Evolutionary conservation across 2,329 filamentous ascomycete species (phyloP).

Genomic region (Claviceps pusilla): DNA sequence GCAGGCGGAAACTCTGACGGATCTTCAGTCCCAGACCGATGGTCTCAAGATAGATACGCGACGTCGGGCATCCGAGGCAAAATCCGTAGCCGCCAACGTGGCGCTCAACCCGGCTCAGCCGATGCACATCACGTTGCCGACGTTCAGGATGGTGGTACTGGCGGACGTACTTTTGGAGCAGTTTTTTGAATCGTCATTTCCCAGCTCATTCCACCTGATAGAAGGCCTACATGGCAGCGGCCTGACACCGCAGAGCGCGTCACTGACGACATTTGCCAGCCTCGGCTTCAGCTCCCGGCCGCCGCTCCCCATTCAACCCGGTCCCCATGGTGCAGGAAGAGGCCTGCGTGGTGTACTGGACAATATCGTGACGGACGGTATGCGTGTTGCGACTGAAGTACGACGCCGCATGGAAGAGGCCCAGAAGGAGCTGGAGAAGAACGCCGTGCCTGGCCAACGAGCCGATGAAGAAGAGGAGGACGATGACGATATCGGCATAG

Average conservation of each 20-base stretch:
- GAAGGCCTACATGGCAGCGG: constrained; percentile 36
- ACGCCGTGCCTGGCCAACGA: constrained; percentile 47
- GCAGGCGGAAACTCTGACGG: background rate
- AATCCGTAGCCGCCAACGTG: constrained; percentile 67
- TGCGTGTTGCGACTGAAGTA: constrained; percentile 89
- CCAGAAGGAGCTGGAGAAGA: constrained; percentile 77
- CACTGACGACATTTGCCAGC: constrained; percentile 74
- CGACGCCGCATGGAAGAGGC: constrained; percentile 88
- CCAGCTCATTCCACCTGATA: constrained; percentile 77
- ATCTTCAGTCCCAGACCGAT: background rate
- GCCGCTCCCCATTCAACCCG: constrained; percentile 23
- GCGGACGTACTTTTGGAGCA: constrained; percentile 91
- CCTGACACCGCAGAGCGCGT: constrained; percentile 30
- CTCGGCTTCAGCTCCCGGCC: constrained; percentile 39
- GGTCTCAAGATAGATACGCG: constrained; percentile 11
- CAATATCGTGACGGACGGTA: constrained; percentile 94
- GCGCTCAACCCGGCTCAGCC: constrained; percentile 88
- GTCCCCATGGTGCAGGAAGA: constrained; percentile 39
- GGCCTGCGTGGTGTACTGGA: constrained; percentile 85
- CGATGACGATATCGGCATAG: constrained; percentile 36
- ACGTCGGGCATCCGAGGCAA: constrained; percentile 42
- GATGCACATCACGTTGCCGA: constrained; percentile 87
- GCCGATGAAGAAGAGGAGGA: constrained; percentile 61
- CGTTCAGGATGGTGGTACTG: constrained; percentile 95
- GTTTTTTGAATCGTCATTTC: constrained; percentile 94